A percentile compares a stretch with the other conserved stretches of the same genome.
These are phyloP conservation scores for Botryosphaeria dothidea DNA, from an alignment of 2,329 filamentous ascomycete genomes.

Conservation along the genomic window DNA sequence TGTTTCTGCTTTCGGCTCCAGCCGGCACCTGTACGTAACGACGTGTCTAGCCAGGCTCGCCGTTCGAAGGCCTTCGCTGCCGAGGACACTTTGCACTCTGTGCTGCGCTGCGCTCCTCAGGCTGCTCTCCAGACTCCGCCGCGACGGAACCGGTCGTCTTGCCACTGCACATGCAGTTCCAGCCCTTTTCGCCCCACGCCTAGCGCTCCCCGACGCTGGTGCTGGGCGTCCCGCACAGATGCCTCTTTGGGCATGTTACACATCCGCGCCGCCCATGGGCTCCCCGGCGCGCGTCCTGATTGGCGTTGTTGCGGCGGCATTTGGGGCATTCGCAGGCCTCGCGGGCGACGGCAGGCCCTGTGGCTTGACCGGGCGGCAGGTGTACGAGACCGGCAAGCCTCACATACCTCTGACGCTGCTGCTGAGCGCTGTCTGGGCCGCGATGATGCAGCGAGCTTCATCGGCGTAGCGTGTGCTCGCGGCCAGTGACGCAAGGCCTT, in stretches of 20 bases:
- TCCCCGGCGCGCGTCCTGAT: not conserved
- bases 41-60: constrained; percentile 1
- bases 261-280: not conserved
- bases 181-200: constrained; percentile 1
- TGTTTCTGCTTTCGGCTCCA: constrained; percentile 16
- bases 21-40: constrained; percentile 14
- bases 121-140: not conserved
- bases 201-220: constrained; percentile 3
- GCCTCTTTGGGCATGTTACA: constrained; percentile 15
- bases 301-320: not conserved
- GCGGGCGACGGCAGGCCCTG: not conserved
- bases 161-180: constrained; percentile 8
- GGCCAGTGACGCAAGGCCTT: constrained; percentile 10
- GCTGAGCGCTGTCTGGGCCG: not conserved
- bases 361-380: constrained; percentile 14
- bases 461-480: constrained; percentile 1
- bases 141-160: not conserved
- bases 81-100: not conserved
- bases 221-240: constrained; percentile 10
- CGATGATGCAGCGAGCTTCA: constrained; percentile 7
- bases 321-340: constrained; percentile 8
- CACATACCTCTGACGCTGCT: not conserved
- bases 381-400: constrained; percentile 6
- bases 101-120: constrained; percentile 1
- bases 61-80: constrained; percentile 4